Conservation (phyloP, 805 yeast genomes). For the Candida railenensis region DNA sequence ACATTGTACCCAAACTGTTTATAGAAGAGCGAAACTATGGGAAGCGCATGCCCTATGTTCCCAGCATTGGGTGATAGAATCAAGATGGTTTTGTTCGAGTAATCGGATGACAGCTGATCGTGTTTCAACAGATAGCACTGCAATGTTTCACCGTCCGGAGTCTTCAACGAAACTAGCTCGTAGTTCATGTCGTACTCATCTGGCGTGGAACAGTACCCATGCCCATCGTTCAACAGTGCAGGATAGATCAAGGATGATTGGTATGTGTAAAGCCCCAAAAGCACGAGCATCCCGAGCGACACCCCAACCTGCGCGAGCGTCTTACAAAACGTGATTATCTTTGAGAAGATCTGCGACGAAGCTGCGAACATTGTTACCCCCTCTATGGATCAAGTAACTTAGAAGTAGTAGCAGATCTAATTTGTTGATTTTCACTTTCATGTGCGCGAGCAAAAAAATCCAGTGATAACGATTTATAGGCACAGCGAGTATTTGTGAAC, state of each 20-base stretch:
- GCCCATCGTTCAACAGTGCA: conserved; percentile 71
- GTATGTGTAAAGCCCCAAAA: conserved; percentile 55
- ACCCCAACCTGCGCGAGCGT: conserved; percentile 38
- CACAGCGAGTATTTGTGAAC: too few relatives aligned
- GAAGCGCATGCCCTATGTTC: conserved; percentile 87
- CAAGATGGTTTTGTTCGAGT: conserved; percentile 66
- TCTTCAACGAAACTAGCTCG: conserved; percentile 57
- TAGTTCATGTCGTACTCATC: conserved; percentile 62
- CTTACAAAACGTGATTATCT: background rate
- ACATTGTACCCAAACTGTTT: conserved; percentile 68
- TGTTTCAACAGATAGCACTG: conserved; percentile 65
- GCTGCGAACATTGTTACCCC: background rate
- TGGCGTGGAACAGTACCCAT: conserved; percentile 74
- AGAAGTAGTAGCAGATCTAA: too few relatives aligned
- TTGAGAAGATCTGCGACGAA: background rate
- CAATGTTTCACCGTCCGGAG: conserved; percentile 68
- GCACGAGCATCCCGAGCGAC: conserved; percentile 42
- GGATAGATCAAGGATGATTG: conserved; percentile 82
- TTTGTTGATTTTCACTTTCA: background rate
- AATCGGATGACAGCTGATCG: conserved; percentile 32
- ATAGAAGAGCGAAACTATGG: conserved; percentile 72
- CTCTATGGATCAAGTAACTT: background rate
- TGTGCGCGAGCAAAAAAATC: background rate
- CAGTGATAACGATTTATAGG: background rate
- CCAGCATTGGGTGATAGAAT: conserved; percentile 93